These are phyloP conservation scores for Cercospora janseana DNA, from an alignment of 2,329 filamentous ascomycete species.

Conservation along the genomic window DNA sequence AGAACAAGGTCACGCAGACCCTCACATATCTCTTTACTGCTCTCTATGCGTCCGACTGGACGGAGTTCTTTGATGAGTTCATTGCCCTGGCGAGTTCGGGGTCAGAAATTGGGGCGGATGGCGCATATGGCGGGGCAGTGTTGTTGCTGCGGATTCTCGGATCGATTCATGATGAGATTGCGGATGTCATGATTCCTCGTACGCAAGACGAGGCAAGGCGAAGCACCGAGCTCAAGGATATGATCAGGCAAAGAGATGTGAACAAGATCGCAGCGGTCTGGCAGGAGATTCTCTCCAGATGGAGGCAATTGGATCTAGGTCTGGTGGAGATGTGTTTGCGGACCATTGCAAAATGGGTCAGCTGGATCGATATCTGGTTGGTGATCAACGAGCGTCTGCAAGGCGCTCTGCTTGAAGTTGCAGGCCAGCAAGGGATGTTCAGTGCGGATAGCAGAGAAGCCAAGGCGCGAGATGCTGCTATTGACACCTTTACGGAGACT, in stretches of 20 bases:
- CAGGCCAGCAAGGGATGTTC: conserved; percentile 66
- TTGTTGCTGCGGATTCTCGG: conserved; percentile 86
- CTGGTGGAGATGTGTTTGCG: conserved; percentile 86
- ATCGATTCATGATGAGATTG: conserved; percentile 95
- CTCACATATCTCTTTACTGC: conserved; percentile 89
- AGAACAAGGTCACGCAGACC: conserved; percentile 97
- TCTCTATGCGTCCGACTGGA: conserved; percentile 83
- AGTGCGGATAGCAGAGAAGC: conserved; percentile 60
- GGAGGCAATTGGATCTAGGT: conserved; percentile 63
- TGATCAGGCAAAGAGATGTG: conserved; percentile 82
- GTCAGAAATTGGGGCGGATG: conserved; percentile 52
- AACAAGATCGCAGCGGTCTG: conserved; percentile 84
- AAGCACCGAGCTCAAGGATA: conserved; percentile 86
- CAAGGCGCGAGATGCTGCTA: conserved; percentile 82
- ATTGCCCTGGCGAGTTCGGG: conserved; percentile 66
- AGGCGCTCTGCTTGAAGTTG: conserved; percentile 77
- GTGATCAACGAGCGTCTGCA: conserved; percentile 90
- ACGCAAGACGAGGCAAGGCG: conserved; percentile 76
- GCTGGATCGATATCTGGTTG: conserved; percentile 95
- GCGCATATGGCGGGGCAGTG: conserved; percentile 73
- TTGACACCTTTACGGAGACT: conserved; percentile 93
- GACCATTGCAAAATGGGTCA: conserved; percentile 94
- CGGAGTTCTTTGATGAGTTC: conserved; percentile 87
- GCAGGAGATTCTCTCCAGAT: conserved; percentile 83
- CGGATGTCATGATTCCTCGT: conserved; percentile 81